Evolutionary conservation across 2,329 filamentous ascomycete species (phyloP).

Genomic region (Penicillium sclerotiorum): DNA sequence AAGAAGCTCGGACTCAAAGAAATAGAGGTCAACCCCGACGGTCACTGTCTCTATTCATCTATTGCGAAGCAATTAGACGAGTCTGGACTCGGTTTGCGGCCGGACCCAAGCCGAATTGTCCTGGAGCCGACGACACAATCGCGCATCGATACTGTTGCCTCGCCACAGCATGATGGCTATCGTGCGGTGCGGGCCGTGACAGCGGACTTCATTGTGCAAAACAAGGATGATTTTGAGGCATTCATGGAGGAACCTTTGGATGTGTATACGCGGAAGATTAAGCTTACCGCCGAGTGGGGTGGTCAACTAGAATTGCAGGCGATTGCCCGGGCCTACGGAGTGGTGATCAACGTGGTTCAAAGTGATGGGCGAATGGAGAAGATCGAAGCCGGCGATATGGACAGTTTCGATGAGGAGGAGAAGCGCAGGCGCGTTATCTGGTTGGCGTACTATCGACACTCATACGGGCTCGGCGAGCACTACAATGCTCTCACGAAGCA

Average conservation of each 20-base stretch:
- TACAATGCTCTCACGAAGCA: constrained; percentile 79
- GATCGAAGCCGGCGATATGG: constrained; percentile 60
- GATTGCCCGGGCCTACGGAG: constrained; percentile 75
- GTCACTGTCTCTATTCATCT: constrained; percentile 92
- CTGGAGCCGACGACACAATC: constrained; percentile 34
- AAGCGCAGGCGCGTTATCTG: constrained; percentile 67
- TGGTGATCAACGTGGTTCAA: constrained; percentile 83
- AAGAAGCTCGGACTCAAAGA: constrained; percentile 66
- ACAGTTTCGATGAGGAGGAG: constrained; percentile 43
- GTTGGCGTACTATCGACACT: constrained; percentile 93
- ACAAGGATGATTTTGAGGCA: constrained; percentile 79
- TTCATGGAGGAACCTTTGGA: constrained; percentile 83
- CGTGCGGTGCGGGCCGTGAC: constrained; percentile 69
- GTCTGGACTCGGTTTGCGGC: constrained; percentile 42
- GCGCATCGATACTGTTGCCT: constrained; percentile 35
- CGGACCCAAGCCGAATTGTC: constrained; percentile 39
- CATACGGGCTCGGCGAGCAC: constrained; percentile 92
- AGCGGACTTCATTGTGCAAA: constrained; percentile 72
- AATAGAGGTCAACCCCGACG: constrained; percentile 82
- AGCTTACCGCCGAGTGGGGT: constrained; percentile 92
- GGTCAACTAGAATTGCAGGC: constrained; percentile 89
- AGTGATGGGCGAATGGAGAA: constrained; percentile 76
- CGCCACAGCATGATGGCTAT: constrained; percentile 57
- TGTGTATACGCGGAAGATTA: constrained; percentile 73
- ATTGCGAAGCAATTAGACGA: constrained; percentile 78